Conservation (phyloP, 768 basidiomycete species). For the Albatrellus ellisii region DNA sequence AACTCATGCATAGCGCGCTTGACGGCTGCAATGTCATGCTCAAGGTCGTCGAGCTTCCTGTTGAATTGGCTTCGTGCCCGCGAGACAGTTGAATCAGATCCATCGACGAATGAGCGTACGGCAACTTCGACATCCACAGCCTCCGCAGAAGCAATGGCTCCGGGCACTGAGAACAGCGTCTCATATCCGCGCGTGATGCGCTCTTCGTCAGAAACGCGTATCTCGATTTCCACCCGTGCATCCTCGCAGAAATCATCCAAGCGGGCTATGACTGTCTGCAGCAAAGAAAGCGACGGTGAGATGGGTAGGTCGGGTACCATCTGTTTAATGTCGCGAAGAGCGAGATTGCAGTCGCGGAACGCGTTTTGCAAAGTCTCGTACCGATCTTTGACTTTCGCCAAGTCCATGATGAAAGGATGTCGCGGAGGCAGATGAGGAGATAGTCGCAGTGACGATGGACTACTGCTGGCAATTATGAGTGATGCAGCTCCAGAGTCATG, state of each 20-base stretch:
- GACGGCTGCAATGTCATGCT: constrained; percentile 63
- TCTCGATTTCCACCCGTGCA: constrained; percentile 72
- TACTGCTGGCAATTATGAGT: not conserved
- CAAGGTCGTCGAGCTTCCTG: constrained; percentile 55
- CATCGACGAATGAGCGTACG: constrained; percentile 42
- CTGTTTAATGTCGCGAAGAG: constrained; percentile 44
- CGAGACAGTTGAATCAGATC: constrained; percentile 32
- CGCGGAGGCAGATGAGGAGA: not conserved
- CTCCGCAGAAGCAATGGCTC: constrained; percentile 25
- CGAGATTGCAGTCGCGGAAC: constrained; percentile 58
- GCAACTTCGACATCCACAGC: constrained; percentile 32
- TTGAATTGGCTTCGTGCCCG: constrained; percentile 35
- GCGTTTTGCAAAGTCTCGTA: constrained; percentile 49
- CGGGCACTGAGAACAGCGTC: constrained; percentile 48
- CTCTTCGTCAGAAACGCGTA: constrained; percentile 58
- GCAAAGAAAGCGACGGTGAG: constrained; percentile 16
- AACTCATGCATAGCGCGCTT: constrained; percentile 45
- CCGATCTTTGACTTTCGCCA: constrained; percentile 32
- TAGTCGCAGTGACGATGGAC: not conserved
- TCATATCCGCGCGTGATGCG: constrained; percentile 54
- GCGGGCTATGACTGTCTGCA: constrained; percentile 42
- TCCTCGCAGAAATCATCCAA: constrained; percentile 70
- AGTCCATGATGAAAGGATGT: constrained; percentile 30
- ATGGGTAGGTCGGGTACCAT: constrained; percentile 18
- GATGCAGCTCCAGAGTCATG: no score